Evolutionary conservation across 345 rosid genomes (phyloP).

Genomic region (Ricinus communis): DNA sequence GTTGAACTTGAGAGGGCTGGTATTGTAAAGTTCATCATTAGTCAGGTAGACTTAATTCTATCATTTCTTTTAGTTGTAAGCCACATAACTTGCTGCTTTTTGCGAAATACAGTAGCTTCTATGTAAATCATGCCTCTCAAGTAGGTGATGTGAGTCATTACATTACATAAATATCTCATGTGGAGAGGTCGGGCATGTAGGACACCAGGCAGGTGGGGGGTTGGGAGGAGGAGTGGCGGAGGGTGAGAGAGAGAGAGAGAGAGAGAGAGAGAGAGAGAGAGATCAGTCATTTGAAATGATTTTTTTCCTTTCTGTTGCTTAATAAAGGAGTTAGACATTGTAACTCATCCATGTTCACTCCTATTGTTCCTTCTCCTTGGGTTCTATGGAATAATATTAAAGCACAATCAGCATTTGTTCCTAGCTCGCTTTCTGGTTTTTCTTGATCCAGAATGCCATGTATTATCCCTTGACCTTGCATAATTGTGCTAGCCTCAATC

Average conservation of each 20-base stretch:
- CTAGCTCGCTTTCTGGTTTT: background rate
- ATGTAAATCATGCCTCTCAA: background rate
- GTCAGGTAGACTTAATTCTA: conserved; percentile 56
- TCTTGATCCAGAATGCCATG: background rate
- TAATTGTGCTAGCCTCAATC: background rate
- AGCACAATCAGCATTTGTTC: background rate
- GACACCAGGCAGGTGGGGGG: background rate
- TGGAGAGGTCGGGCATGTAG: background rate
- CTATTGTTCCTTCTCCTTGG: background rate
- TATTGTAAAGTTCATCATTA: conserved; percentile 77
- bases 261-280: background rate
- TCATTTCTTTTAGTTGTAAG: background rate
- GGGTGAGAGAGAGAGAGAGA: background rate
- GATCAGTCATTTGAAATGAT: background rate
- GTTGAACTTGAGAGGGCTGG: conserved; percentile 89
- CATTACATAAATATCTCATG: background rate
- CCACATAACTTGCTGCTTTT: background rate
- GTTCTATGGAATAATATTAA: background rate
- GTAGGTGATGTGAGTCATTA: background rate
- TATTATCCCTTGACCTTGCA: background rate
- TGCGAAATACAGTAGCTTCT: background rate
- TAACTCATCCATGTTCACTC: background rate
- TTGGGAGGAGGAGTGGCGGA: background rate
- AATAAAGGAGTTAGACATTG: background rate
- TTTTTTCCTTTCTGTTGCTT: background rate